A percentile compares a stretch with the other conserved stretches of the same genome.
phyloP scores from a whole-genome alignment of 768 basidiomycete species.

The Trametes cubensis region DNA sequence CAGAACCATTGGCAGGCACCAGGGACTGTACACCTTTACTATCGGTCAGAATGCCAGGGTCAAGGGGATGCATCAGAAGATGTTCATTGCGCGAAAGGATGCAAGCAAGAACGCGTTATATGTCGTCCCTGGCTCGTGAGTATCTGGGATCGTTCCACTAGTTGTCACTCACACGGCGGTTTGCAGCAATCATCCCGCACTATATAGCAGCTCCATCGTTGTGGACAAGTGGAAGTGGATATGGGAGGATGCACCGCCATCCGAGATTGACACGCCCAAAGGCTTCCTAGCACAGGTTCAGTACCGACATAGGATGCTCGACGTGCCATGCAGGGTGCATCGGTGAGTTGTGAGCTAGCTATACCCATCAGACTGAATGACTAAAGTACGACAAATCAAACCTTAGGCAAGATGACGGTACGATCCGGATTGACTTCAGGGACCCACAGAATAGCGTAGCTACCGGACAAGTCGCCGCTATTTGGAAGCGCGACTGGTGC shows the following conservation, averaged over 20 bases:
- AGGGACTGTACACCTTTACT: slow-evolving; percentile 83
- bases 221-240: slow-evolving; percentile 74
- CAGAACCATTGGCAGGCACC: slow-evolving; percentile 58
- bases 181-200: slow-evolving; percentile 59
- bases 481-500: slow-evolving; percentile 79
- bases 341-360: slow-evolving; percentile 38
- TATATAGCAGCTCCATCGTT: slow-evolving; percentile 42
- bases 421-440: slow-evolving; percentile 53
- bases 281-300: slow-evolving; percentile 59
- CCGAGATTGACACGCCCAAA: slow-evolving; percentile 39
- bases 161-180: not conserved
- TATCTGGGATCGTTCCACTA: not conserved
- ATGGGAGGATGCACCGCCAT: slow-evolving; percentile 63
- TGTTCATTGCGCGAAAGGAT: slow-evolving; percentile 81
- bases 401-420: slow-evolving; percentile 28
- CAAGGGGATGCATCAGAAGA: slow-evolving; percentile 56
- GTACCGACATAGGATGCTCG: slow-evolving; percentile 70
- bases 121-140: slow-evolving; percentile 72
- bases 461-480: slow-evolving; percentile 76
- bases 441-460: slow-evolving; percentile 69
- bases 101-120: slow-evolving; percentile 62
- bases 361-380: not conserved
- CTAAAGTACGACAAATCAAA: slow-evolving; percentile 15
- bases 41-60: slow-evolving; percentile 81
- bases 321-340: slow-evolving; percentile 54